Evolutionary conservation across 208 protist species (phyloP).

Genomic region (Balamuthia mandrillaris): DNA sequence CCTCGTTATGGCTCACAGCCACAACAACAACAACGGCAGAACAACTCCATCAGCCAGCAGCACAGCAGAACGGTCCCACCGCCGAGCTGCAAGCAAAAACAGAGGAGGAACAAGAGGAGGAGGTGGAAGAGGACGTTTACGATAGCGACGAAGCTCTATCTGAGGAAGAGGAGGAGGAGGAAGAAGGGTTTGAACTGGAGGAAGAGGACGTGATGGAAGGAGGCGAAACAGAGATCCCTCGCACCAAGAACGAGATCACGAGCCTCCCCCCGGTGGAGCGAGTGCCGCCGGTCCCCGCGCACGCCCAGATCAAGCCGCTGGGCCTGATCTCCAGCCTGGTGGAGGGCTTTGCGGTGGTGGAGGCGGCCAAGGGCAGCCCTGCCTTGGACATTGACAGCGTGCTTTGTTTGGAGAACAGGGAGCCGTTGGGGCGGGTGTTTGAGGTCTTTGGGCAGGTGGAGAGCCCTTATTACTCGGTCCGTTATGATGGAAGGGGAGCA

Average conservation of each 20-base stretch:
- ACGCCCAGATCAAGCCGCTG: not conserved
- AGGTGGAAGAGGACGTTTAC: not conserved
- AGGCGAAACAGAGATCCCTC: not conserved
- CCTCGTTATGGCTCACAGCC: too few species aligned
- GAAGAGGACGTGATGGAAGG: not conserved
- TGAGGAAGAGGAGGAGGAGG: not conserved
- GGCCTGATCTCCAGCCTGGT: not conserved
- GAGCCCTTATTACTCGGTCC: conserved; percentile 5
- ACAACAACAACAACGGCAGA: too few species aligned
- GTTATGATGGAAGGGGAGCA: too few species aligned
- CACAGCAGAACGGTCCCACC: too few species aligned
- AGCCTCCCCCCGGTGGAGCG: not conserved
- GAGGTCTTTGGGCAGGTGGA: conserved; percentile 7
- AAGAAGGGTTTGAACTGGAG: not conserved
- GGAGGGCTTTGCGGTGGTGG: conserved; percentile 3
- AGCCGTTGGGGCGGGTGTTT: not conserved
- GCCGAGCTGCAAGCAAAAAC: too few species aligned
- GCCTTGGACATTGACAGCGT: conserved; percentile 11
- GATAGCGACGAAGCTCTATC: not conserved
- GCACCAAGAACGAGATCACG: conserved; percentile 4
- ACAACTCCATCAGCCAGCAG: too few species aligned
- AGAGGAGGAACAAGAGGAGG: not conserved
- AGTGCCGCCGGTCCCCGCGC: not conserved
- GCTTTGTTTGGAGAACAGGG: not conserved
- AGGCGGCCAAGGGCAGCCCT: not conserved